Conservation (phyloP, 2,329 filamentous ascomycete species). For the Ophiocordyceps camponoti-saundersi region DNA sequence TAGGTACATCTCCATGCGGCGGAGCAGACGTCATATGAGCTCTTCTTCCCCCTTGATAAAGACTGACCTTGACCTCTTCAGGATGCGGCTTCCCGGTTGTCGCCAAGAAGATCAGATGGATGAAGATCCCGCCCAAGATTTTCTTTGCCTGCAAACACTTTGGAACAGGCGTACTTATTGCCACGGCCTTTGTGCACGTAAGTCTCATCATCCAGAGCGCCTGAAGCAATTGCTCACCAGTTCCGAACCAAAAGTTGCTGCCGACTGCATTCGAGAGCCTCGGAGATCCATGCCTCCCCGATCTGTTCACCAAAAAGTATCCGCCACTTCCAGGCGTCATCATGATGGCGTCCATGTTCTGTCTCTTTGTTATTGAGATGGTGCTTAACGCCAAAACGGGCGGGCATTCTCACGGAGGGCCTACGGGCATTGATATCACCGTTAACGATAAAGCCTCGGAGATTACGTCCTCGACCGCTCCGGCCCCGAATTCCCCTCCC, state of each 20-base stretch:
- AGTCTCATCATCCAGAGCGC: conserved; percentile 4
- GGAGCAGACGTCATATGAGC: neutral
- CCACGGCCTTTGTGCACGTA: conserved; percentile 57
- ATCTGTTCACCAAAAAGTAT: conserved; percentile 41
- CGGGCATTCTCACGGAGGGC: conserved; percentile 40
- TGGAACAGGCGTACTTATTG: conserved; percentile 54
- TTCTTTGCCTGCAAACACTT: conserved; percentile 51
- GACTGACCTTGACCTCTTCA: conserved; percentile 1
- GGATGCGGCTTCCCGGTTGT: conserved; percentile 34
- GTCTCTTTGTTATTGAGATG: conserved; percentile 45
- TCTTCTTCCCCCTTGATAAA: neutral
- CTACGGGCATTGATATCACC: conserved; percentile 20
- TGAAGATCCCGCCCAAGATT: conserved; percentile 37
- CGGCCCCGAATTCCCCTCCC: conserved; percentile 4
- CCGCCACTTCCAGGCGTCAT: conserved; percentile 46
- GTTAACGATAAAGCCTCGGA: neutral
- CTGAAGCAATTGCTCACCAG: neutral
- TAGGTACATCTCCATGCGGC: conserved; percentile 6
- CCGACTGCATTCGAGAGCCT: conserved; percentile 41
- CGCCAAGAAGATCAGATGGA: conserved; percentile 37
- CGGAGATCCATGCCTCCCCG: conserved; percentile 36
- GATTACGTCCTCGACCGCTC: conserved; percentile 3
- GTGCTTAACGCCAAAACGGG: conserved; percentile 42
- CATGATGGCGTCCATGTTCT: conserved; percentile 46
- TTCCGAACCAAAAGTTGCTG: conserved; percentile 23